phyloP scores from a whole-genome alignment of 306 rosid genomes.

The Prunus mongolica region DNA sequence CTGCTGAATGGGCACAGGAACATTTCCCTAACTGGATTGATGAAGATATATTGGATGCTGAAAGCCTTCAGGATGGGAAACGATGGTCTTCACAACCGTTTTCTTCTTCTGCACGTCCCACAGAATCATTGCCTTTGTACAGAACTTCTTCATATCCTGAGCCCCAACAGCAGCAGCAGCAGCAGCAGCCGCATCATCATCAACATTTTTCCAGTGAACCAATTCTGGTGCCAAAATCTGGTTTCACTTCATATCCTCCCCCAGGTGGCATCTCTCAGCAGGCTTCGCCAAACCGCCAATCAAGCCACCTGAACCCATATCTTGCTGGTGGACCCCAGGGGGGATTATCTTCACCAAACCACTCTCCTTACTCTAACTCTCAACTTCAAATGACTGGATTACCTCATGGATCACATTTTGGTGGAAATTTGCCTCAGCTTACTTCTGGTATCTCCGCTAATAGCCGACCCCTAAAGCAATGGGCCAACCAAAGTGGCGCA shows the following conservation, averaged over 20 bases:
- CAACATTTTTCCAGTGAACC: constrained; percentile 70
- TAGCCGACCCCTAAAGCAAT: constrained; percentile 44
- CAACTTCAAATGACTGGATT: constrained; percentile 49
- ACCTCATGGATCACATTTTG: constrained; percentile 46
- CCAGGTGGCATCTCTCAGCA: constrained; percentile 45
- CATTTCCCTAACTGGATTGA: constrained; percentile 49
- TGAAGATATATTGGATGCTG: constrained; percentile 40
- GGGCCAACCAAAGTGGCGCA: constrained; percentile 45
- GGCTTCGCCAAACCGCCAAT: constrained; percentile 54
- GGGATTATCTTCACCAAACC: constrained; percentile 46
- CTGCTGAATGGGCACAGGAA: constrained; percentile 58
- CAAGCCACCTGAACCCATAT: constrained; percentile 50
- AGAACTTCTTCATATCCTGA: constrained; percentile 92
- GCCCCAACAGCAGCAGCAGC: constrained; percentile 64
- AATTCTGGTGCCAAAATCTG: constrained; percentile 54
- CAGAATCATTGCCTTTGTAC: constrained; percentile 59
- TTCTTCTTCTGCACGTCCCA: constrained; percentile 41
- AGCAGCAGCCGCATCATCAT: constrained; percentile 50
- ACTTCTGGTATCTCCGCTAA: constrained; percentile 34
- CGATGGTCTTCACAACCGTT: constrained; percentile 67
- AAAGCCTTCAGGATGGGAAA: constrained; percentile 48
- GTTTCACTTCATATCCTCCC: constrained; percentile 51
- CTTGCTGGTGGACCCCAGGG: constrained; percentile 47
- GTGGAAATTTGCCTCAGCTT: constrained; percentile 52
- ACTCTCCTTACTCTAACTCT: constrained; percentile 42